Evolutionary conservation across 345 rosid species (phyloP).

Genomic region (Gossypium ekmanianum): DNA sequence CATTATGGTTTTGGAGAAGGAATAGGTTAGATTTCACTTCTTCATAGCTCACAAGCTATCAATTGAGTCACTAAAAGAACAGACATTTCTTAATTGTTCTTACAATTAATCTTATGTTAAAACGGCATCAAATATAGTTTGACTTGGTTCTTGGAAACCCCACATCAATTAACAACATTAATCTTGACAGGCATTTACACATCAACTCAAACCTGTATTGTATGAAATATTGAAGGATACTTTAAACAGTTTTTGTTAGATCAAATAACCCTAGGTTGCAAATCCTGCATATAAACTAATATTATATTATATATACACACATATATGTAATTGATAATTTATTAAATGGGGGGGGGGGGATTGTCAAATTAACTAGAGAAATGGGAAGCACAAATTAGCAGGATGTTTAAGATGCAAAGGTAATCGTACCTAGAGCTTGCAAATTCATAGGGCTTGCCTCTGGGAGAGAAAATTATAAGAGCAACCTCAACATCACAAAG

Average conservation of each 20-base stretch:
- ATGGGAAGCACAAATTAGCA: not conserved
- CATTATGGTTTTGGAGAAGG: not conserved
- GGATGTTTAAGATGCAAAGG: not conserved
- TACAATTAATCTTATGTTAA: not conserved
- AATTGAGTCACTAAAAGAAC: not conserved
- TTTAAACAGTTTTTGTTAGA: not conserved
- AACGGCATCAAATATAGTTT: not conserved
- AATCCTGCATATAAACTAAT: not conserved
- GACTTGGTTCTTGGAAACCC: not conserved
- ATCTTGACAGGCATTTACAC: not conserved
- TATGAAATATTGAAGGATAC: not conserved
- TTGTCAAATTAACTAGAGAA: not conserved
- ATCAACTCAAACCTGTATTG: not conserved
- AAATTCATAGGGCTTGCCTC: slow-evolving; percentile 45
- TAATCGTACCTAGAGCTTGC: slow-evolving; percentile 26
- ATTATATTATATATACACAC: not conserved
- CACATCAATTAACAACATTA: not conserved
- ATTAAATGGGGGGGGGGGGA: not conserved
- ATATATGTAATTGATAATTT: not conserved
- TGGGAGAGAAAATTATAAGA: slow-evolving; percentile 38
- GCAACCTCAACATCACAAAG: slow-evolving; percentile 28
- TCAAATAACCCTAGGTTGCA: not conserved
- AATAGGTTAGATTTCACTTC: not conserved
- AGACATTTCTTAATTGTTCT: not conserved
- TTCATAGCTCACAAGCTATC: not conserved